Conservation (phyloP, 441 rosid species). For the Pelargonium australe region DNA sequence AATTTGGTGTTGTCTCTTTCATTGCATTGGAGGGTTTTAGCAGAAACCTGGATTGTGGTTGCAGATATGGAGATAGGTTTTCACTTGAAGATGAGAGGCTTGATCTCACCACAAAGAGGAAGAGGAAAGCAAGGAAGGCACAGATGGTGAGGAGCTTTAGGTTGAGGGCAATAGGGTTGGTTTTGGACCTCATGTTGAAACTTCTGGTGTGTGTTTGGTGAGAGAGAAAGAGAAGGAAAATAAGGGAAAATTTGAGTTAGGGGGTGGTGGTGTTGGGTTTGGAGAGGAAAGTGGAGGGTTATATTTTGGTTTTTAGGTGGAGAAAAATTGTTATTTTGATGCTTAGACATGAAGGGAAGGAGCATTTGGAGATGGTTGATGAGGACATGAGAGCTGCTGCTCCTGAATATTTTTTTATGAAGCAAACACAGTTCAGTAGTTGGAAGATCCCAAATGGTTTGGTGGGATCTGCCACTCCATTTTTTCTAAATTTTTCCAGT, state of each 20-base stretch:
- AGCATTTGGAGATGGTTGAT: conserved; percentile 33
- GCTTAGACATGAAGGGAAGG: conserved; percentile 66
- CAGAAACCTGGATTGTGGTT: conserved; percentile 5
- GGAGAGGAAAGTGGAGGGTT: conserved; percentile 12
- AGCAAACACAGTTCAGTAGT: conserved; percentile 38
- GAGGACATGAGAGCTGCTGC: conserved; percentile 48
- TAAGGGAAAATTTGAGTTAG: conserved; percentile 3
- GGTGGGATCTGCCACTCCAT: conserved; percentile 17
- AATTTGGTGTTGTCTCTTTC: conserved; percentile 23
- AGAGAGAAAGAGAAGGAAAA: conserved; percentile 5
- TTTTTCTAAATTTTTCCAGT: not conserved
- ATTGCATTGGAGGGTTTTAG: conserved; percentile 2
- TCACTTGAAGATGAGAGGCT: conserved; percentile 39
- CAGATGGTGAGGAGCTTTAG: conserved; percentile 55
- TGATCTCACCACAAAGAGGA: conserved; percentile 53
- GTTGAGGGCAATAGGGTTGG: conserved; percentile 34
- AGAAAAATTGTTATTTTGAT: conserved; percentile 22
- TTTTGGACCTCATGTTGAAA: conserved; percentile 54
- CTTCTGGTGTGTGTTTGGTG: not conserved
- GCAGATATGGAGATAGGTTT: conserved; percentile 21
- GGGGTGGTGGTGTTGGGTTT: conserved; percentile 8
- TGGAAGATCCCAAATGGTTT: conserved; percentile 33
- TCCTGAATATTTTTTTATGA: conserved; percentile 27
- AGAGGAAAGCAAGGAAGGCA: conserved; percentile 45
- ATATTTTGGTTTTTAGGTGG: conserved; percentile 16